A percentile compares a stretch with the other conserved stretches of the same genome.
These are phyloP conservation scores for Cyclostephanos invisitatus DNA, from an alignment of 108 stramenopile species.

Conservation along the genomic window DNA sequence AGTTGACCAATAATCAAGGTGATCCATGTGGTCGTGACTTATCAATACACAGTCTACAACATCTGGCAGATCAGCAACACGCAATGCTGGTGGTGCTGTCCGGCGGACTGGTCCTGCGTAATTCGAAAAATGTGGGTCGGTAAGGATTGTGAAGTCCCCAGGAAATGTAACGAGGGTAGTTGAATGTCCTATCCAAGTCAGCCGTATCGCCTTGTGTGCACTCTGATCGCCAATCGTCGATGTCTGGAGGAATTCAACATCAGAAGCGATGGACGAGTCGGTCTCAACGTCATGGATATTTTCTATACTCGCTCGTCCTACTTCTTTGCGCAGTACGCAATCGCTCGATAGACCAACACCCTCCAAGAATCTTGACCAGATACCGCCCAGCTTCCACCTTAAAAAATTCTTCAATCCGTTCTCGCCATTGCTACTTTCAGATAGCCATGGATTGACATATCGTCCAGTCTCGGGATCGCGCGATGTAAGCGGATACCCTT, in stretches of 20 bases:
- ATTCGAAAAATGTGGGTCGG: constrained; percentile 77
- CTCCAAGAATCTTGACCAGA: constrained; percentile 16
- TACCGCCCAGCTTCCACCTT: constrained; percentile 56
- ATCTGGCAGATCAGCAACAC: constrained; percentile 52
- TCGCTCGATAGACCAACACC: constrained; percentile 11
- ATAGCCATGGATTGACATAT: constrained; percentile 86
- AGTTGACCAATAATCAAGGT: constrained; percentile 68
- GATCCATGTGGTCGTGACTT: constrained; percentile 90
- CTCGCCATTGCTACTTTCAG: constrained; percentile 71
- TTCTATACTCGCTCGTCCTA: background rate
- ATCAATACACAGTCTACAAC: constrained; percentile 76
- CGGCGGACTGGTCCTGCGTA: constrained; percentile 65
- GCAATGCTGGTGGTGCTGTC: constrained; percentile 57
- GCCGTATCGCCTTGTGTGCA: constrained; percentile 35
- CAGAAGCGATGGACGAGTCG: constrained; percentile 2
- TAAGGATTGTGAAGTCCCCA: constrained; percentile 65
- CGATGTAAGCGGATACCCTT: constrained; percentile 73
- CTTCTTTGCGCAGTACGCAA: background rate
- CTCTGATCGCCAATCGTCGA: constrained; percentile 7
- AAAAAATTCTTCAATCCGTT: constrained; percentile 58
- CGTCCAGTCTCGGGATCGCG: constrained; percentile 67
- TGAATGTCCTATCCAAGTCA: constrained; percentile 87
- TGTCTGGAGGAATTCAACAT: background rate
- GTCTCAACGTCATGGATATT: background rate
- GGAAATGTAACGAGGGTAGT: constrained; percentile 64